Percentiles rank a stretch among this genome's conserved stretches.
These are phyloP conservation scores for Corchorus olitorius DNA, from an alignment of 345 rosid genomes.

Conservation along the genomic window DNA sequence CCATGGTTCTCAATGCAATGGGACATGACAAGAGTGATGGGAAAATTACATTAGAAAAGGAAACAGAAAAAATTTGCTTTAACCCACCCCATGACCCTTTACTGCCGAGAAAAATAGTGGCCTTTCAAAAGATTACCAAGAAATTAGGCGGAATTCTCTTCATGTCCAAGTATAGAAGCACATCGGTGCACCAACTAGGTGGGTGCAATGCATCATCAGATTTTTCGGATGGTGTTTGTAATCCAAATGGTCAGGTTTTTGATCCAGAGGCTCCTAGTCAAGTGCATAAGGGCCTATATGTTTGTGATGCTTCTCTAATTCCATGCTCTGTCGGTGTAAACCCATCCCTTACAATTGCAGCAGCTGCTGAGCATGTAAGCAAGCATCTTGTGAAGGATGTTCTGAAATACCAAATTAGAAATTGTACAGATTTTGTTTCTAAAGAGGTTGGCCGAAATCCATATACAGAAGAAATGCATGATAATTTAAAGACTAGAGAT, in stretches of 20 bases:
- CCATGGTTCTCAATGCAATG: conserved; percentile 39
- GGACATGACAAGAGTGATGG: conserved; percentile 49
- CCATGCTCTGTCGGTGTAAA: conserved; percentile 52
- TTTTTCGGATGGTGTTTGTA: conserved; percentile 42
- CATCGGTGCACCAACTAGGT: conserved; percentile 49
- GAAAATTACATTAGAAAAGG: conserved; percentile 29
- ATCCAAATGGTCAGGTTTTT: conserved; percentile 45
- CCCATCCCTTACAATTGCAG: conserved; percentile 44
- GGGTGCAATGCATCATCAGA: conserved; percentile 52
- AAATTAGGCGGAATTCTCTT: conserved; percentile 50
- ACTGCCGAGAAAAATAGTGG: conserved; percentile 32
- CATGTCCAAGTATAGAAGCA: conserved; percentile 46
- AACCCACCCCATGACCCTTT: conserved; percentile 40
- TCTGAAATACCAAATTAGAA: conserved; percentile 26
- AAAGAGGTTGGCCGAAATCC: conserved; percentile 12
- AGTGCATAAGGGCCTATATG: conserved; percentile 47
- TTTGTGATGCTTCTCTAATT: conserved; percentile 51
- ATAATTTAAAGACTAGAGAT: conserved; percentile 11
- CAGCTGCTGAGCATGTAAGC: conserved; percentile 48
- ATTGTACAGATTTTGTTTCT: neutral
- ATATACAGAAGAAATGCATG: neutral
- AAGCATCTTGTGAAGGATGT: conserved; percentile 35
- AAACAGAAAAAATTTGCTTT: conserved; percentile 35
- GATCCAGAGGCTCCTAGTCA: conserved; percentile 27
- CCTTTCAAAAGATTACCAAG: conserved; percentile 44